Evolutionary conservation across 768 basidiomycete species (phyloP).

Genomic region (Mycena rosella): DNA sequence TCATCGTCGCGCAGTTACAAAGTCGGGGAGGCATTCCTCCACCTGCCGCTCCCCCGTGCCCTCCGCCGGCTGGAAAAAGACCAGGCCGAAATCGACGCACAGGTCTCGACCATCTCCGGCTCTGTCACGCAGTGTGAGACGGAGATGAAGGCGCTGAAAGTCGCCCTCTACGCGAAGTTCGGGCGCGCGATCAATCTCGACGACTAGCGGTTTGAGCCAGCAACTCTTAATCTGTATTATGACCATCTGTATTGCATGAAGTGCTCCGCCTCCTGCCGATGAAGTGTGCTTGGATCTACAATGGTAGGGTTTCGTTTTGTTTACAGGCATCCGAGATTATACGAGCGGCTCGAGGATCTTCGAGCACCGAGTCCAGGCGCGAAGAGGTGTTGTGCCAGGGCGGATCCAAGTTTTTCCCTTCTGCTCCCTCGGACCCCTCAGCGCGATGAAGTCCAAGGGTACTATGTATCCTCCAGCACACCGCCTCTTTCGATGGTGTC

Average conservation of each 20-base stretch:
- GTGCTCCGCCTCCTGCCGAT: background rate
- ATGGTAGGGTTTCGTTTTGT: too few relatives aligned
- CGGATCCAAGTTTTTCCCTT: too few relatives aligned
- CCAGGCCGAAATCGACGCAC: constrained; percentile 67
- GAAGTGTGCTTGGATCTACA: too few relatives aligned
- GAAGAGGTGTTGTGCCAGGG: too few relatives aligned
- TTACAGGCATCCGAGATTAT: too few relatives aligned
- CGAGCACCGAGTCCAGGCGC: too few relatives aligned
- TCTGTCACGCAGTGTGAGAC: constrained; percentile 75
- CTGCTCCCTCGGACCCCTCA: too few relatives aligned
- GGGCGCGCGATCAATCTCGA: constrained; percentile 94
- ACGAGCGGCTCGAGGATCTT: too few relatives aligned
- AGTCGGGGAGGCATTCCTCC: constrained; percentile 90
- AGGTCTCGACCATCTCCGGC: constrained; percentile 63
- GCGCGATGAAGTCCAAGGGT: too few relatives aligned
- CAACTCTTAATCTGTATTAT: constrained; percentile 5
- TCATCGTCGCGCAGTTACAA: constrained; percentile 74
- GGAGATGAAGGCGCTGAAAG: constrained; percentile 86
- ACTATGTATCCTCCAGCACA: too few relatives aligned
- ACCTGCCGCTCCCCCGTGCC: constrained; percentile 78
- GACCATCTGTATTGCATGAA: constrained; percentile 6
- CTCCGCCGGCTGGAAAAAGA: constrained; percentile 79
- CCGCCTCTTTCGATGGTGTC: too few relatives aligned
- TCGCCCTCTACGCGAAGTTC: constrained; percentile 89
- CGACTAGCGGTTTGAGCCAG: constrained; percentile 55